A percentile compares a stretch with the other conserved stretches of the same genome.
phyloP scores from a whole-genome alignment of 805 yeast genomes.

The Schwanniomyces vanrijiae region DNA sequence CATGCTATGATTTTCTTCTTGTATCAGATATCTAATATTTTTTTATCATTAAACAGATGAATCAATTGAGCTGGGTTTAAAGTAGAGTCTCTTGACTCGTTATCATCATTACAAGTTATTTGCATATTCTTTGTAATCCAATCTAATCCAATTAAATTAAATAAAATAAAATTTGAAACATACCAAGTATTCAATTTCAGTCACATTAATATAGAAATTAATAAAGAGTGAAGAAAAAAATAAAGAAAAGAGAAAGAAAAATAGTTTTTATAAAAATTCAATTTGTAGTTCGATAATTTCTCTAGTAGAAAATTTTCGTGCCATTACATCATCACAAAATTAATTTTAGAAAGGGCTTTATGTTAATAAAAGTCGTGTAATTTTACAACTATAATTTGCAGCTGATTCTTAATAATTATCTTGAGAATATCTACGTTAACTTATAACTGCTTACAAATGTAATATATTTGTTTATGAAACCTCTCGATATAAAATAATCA shows the following conservation, averaged over 20 bases:
- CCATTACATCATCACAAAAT: background rate
- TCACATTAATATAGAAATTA: background rate
- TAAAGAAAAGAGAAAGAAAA: background rate
- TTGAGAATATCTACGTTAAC: too few relatives aligned
- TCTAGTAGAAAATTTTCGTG: too few relatives aligned
- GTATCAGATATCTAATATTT: slow-evolving; percentile 24
- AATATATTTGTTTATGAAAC: too few relatives aligned
- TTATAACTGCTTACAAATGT: too few relatives aligned
- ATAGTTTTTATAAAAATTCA: too few relatives aligned
- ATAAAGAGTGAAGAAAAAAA: background rate
- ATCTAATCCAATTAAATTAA: background rate
- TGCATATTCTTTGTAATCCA: background rate
- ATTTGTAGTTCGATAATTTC: too few relatives aligned
- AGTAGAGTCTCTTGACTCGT: slow-evolving; percentile 40
- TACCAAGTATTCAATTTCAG: background rate
- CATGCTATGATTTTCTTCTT: background rate
- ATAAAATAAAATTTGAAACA: background rate
- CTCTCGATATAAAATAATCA: too few relatives aligned
- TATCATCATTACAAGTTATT: slow-evolving; percentile 29
- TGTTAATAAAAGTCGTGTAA: too few relatives aligned
- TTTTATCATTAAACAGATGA: slow-evolving; percentile 40
- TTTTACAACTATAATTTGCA: too few relatives aligned
- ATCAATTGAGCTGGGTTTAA: slow-evolving; percentile 47
- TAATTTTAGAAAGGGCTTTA: too few relatives aligned
- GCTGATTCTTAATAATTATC: too few relatives aligned